Conservation (phyloP, 257 asterid genomes). For the Jacaranda mimosifolia region DNA sequence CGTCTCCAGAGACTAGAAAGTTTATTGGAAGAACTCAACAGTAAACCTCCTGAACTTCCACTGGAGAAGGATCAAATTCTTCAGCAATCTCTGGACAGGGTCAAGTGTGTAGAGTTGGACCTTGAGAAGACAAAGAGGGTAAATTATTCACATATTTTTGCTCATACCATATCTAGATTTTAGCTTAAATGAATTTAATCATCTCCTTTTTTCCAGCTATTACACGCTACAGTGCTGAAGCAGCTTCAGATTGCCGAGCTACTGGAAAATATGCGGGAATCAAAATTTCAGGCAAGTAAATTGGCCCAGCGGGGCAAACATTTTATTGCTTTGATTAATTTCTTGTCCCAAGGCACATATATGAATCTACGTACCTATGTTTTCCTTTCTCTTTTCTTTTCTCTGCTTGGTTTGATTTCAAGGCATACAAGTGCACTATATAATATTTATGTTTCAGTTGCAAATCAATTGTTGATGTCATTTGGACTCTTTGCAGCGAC, state of each 20-base stretch:
- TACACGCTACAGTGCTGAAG: conserved; percentile 76
- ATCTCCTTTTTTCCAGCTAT: conserved; percentile 53
- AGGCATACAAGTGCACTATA: too few species aligned
- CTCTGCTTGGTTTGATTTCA: background rate
- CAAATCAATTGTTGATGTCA: background rate
- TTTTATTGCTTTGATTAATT: background rate
- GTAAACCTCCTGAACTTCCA: conserved; percentile 84
- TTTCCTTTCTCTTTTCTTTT: background rate
- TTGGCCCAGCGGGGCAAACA: background rate
- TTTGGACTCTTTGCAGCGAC: conserved; percentile 48
- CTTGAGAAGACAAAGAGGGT: conserved; percentile 92
- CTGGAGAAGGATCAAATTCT: conserved; percentile 86
- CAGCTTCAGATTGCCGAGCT: conserved; percentile 77
- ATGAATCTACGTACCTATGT: background rate
- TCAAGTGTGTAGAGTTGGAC: conserved; percentile 81
- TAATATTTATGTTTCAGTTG: too few species aligned
- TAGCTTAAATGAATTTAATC: conserved; percentile 20
- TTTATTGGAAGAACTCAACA: conserved; percentile 74
- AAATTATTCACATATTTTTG: conserved; percentile 32
- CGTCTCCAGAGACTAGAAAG: conserved; percentile 85
- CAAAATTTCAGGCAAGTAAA: conserved; percentile 54
- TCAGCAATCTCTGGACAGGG: conserved; percentile 84
- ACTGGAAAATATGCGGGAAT: conserved; percentile 70
- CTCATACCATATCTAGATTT: conserved; percentile 16
- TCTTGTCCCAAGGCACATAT: background rate